Evolutionary conservation across 306 rosid species (phyloP), one percentile per base, ranked within the genome.

Genomic region (Ochetophila trinervis): DNA sequence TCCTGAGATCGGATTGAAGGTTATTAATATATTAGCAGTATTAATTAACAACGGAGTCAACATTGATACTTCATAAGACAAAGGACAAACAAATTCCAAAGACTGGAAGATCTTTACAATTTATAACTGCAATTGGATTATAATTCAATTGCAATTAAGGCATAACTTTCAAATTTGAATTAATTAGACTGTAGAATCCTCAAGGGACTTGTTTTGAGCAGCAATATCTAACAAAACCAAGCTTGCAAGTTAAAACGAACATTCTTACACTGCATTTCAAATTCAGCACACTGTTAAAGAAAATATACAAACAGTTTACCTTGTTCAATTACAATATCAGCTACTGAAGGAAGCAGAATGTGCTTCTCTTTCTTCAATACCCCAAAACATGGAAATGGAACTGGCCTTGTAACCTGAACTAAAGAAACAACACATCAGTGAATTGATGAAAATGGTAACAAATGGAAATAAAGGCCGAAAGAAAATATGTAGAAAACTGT

Each of bases 311-410:
- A 27, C 45, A 44, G 30, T 17, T 55, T 58, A 93, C 98, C 98
- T 86, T 93, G 98, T 76, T 93, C 97, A 67, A 93, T 74, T 36
- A 87, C 86, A n/a, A 93, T 69, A 82, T 89, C 98, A 4, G 97
- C 80, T 57, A 92, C 98, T 20, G 79, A 85, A 64, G 83, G 84
- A 77, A 93, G 73, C 53, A 93, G 72, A 74, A 93, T 90, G 80
- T 93, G 91, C 91, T 93, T 93, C 91, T 92, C 93, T 62, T 89
- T 93, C 73, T 86, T 77, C 70, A 87, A 72, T 40, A 76, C 95
- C 23, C 98, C 98, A 49, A 89, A 93, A 74, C 91, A 86, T n/a
- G 96, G 95, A 74, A 92, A 86, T 42, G 96, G 87, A 52, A 87
- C 95, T 0, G 98, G 95, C 84, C 80, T 89, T 0, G 89, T 69